These are phyloP conservation scores for Phialophora verrucosa DNA, from an alignment of 2,329 filamentous ascomycete genomes.

Conservation along the genomic window DNA sequence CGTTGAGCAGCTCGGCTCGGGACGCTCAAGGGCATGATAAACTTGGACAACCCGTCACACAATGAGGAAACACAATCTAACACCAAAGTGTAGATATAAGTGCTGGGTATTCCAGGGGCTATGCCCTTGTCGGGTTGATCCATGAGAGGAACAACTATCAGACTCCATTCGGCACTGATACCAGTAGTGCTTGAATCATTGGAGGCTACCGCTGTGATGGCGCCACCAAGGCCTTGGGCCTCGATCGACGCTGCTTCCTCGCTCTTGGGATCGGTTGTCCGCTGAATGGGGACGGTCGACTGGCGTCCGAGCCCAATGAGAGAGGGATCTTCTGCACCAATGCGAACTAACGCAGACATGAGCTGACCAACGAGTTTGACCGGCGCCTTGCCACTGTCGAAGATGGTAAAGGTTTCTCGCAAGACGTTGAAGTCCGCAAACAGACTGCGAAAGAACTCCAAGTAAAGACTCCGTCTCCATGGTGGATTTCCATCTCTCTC, in stretches of 20 bases:
- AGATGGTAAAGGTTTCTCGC: constrained; percentile 78
- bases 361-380: constrained; percentile 81
- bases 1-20: constrained; percentile 60
- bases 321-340: constrained; percentile 87
- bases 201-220: constrained; percentile 75
- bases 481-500: constrained; percentile 77
- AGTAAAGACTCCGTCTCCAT: constrained; percentile 88
- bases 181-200: constrained; percentile 71
- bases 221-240: constrained; percentile 82
- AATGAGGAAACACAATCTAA: constrained; percentile 87
- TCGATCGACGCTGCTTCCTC: constrained; percentile 78
- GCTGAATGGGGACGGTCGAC: constrained; percentile 76
- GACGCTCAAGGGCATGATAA: constrained; percentile 88
- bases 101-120: constrained; percentile 81
- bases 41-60: constrained; percentile 90
- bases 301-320: constrained; percentile 89
- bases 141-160: constrained; percentile 82
- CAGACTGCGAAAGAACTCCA: constrained; percentile 87
- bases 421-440: constrained; percentile 81
- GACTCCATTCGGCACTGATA: constrained; percentile 91
- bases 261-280: constrained; percentile 57
- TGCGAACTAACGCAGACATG: constrained; percentile 84
- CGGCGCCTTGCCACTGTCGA: constrained; percentile 73
- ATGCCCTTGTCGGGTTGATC: constrained; percentile 94
- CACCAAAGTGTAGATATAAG: constrained; percentile 89